Percentiles rank a stretch among this genome's conserved stretches.
Evolutionary conservation across 2,329 filamentous ascomycete genomes (phyloP).

Genomic region (Camillea tinctor): DNA sequence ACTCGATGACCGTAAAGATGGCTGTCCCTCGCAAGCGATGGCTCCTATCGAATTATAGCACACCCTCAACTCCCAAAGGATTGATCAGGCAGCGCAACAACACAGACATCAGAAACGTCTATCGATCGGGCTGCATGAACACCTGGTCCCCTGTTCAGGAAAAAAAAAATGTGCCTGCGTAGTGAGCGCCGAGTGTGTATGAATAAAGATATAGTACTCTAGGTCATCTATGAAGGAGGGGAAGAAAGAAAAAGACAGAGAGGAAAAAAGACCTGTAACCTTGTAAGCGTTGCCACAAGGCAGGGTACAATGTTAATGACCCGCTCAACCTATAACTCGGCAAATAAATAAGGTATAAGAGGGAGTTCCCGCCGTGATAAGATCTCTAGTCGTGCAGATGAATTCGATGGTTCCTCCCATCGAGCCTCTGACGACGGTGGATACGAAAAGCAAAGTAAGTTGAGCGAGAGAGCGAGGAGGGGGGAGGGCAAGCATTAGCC

Average conservation of each 20-base stretch:
- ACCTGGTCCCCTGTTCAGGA: slow-evolving; percentile 24
- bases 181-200: slow-evolving; percentile 14
- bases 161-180: slow-evolving; percentile 9
- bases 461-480: neutral
- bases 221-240: neutral
- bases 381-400: neutral
- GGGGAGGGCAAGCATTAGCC: neutral
- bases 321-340: neutral
- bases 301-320: neutral
- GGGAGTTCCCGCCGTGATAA: neutral
- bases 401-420: neutral
- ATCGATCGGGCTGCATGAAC: slow-evolving; percentile 32
- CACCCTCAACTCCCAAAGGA: neutral
- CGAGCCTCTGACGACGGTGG: neutral
- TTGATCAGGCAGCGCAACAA: slow-evolving; percentile 5
- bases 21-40: slow-evolving; percentile 3
- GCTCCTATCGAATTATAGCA: neutral
- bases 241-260: neutral
- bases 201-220: neutral
- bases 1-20: slow-evolving; percentile 16
- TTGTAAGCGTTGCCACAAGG: neutral
- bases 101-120: slow-evolving; percentile 18
- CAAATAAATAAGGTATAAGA: neutral
- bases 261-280: neutral
- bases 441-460: neutral